phyloP scores from a whole-genome alignment of 2,329 filamentous ascomycete genomes.

The Verruconis gallopava region DNA sequence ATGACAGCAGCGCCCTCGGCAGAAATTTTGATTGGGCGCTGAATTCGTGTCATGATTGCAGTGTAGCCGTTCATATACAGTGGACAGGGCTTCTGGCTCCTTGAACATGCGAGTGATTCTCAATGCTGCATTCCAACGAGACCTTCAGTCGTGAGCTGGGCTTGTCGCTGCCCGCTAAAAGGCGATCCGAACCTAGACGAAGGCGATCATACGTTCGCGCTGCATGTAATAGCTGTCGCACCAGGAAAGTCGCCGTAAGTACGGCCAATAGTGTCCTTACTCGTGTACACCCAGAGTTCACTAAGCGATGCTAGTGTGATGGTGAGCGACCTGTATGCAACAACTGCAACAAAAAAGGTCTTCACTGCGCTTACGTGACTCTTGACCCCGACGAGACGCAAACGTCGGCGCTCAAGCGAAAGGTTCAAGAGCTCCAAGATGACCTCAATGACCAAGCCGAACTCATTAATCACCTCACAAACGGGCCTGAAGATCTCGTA shows the following conservation, averaged over 20 bases:
- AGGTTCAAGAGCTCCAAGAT: background rate
- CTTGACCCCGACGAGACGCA: background rate
- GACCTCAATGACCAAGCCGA: background rate
- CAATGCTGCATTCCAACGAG: too few relatives aligned
- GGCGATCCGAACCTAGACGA: background rate
- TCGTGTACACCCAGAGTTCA: too few relatives aligned
- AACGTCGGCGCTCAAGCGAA: background rate
- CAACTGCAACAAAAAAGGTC: background rate
- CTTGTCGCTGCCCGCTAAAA: too few relatives aligned
- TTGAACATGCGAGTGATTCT: too few relatives aligned
- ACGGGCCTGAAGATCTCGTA: background rate
- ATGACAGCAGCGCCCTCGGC: too few relatives aligned
- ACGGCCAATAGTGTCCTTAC: too few relatives aligned
- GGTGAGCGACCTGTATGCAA: background rate
- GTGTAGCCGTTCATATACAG: too few relatives aligned
- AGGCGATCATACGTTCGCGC: background rate
- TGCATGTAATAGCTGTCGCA: background rate
- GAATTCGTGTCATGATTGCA: too few relatives aligned
- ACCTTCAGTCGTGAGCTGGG: too few relatives aligned
- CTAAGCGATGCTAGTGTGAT: background rate
- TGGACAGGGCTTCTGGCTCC: too few relatives aligned
- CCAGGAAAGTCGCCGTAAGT: background rate
- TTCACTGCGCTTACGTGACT: background rate
- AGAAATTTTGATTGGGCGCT: too few relatives aligned
- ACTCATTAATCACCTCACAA: background rate